Evolutionary conservation across 2,329 filamentous ascomycete genomes (phyloP).

Genomic region (Ophiostoma angusticollis): DNA sequence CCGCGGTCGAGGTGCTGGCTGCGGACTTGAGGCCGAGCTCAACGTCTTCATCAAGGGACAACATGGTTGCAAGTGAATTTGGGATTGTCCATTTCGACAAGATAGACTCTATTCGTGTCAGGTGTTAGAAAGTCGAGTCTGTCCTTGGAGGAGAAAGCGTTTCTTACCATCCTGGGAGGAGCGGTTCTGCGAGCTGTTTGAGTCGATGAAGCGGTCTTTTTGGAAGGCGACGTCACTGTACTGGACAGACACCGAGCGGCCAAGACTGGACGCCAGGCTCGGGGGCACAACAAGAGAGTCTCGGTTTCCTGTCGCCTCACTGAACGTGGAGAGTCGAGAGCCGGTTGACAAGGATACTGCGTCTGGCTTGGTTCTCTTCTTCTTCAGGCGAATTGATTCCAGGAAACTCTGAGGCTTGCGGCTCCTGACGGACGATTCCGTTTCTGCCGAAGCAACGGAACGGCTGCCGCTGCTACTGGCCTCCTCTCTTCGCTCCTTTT

Average conservation of each 20-base stretch:
- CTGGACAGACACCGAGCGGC: neutral
- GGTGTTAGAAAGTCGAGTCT: neutral
- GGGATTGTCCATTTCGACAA: constrained; percentile 30
- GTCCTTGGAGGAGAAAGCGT: too few species aligned
- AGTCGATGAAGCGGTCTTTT: constrained; percentile 1
- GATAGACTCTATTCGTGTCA: constrained; percentile 26
- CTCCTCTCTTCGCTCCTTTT: constrained; percentile 22
- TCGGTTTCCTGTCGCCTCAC: neutral
- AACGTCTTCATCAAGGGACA: constrained; percentile 11
- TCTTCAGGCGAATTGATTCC: constrained; percentile 21
- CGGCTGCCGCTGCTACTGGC: constrained; percentile 19
- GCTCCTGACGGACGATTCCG: constrained; percentile 29
- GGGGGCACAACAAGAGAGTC: neutral
- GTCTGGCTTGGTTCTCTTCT: constrained; percentile 2
- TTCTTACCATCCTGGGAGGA: constrained; percentile 11
- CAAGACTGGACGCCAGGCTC: constrained; percentile 2
- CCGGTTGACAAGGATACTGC: neutral
- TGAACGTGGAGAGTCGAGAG: constrained; percentile 5
- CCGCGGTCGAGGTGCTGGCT: neutral
- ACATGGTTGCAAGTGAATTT: constrained; percentile 10
- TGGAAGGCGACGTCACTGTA: neutral
- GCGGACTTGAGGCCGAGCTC: neutral
- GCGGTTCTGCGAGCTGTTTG: constrained; percentile 9
- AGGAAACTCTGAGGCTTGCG: constrained; percentile 32
- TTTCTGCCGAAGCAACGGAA: constrained; percentile 30